Evolutionary conservation across 2,329 filamentous ascomycete species (phyloP).

Genomic region (Talaromyces sp.): DNA sequence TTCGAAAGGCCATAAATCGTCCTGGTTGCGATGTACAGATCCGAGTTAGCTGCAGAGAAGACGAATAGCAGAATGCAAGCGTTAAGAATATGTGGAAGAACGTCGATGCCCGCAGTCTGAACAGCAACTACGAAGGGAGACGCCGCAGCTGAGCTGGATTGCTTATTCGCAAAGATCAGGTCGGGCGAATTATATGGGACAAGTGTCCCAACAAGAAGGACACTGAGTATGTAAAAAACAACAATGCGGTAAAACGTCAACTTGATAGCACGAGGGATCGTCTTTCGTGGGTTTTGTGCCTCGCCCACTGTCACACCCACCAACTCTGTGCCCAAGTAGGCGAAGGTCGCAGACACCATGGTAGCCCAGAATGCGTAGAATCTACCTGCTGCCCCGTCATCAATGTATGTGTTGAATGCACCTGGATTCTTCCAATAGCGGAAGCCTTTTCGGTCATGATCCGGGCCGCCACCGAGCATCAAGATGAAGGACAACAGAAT

Average conservation of each 20-base stretch:
- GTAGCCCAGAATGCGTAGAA: conserved; percentile 61
- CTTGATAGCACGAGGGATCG: conserved; percentile 67
- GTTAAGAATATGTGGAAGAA: conserved; percentile 63
- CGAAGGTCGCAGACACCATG: conserved; percentile 68
- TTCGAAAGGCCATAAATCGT: conserved; percentile 67
- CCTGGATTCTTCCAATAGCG: conserved; percentile 59
- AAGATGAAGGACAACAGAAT: conserved; percentile 14
- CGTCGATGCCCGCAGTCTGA: conserved; percentile 53
- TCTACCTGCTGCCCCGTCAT: conserved; percentile 38
- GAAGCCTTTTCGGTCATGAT: conserved; percentile 55
- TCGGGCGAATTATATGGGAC: conserved; percentile 61
- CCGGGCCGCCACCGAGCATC: conserved; percentile 19
- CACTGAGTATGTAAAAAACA: conserved; percentile 68
- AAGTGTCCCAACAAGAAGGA: conserved; percentile 68
- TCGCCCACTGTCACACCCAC: conserved; percentile 71
- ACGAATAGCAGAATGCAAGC: conserved; percentile 67
- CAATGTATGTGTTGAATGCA: conserved; percentile 45
- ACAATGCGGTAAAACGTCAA: conserved; percentile 73
- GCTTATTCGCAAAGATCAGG: conserved; percentile 46
- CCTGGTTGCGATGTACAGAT: conserved; percentile 68
- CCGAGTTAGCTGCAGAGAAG: conserved; percentile 69
- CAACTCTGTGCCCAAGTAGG: conserved; percentile 68
- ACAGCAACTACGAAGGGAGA: conserved; percentile 72
- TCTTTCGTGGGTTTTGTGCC: conserved; percentile 68
- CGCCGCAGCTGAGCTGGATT: conserved; percentile 46